Base-by-base conservation (phyloP, 169 alveolate genomes). In the Eimeria tenella region DNA sequence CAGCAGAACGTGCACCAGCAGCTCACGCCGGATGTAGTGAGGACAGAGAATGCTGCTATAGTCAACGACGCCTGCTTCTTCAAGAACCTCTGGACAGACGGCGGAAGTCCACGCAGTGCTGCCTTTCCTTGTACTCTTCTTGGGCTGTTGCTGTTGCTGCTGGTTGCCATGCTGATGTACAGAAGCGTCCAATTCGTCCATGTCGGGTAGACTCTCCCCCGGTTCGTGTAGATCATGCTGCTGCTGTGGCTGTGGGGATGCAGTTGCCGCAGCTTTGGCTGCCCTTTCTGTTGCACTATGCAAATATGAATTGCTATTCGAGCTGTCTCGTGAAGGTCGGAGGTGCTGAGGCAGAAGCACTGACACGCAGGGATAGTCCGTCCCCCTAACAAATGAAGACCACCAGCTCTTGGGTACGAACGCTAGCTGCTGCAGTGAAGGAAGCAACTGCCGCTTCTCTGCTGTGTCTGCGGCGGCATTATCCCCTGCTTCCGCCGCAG, bases 41-140 rank as follows among this genome's bases (percentile, higher is more conserved):
- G 94, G 94, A 60, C 94, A 89, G 21, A 89, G 70, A 23, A 89
- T 89, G 89, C 94, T 62, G 70, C 88, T 65, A 82, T 89, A 89
- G 81, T 89, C 94, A 50, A 89, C 84, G 21, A 74, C 70, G 55
- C 89, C 90, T 19, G 74, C 58, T 13, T 74, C 93, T 58, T 87
- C 84, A 9, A 68, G 83, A 3, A 19, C 83, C 55, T 68, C 83
- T 4, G 83, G 83, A 53, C 90, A 82, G 25, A 82, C 90, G 58
- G 90, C 73, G 23, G 90, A 73, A 11, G 90, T 58, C 90, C 90
- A 82, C 9, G 90, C 75, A 6, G 90, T 56, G 90, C 90, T 82
- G 75, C 90, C 90, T 82, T 74, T n/a, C 31, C 58, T 82, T 11
- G 63, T 52, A 17, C 17, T 55, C 31, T 82, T 82, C 90, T 82